Percentiles rank a stretch among this genome's conserved stretches.
phyloP scores from a whole-genome alignment of 441 rosid genomes.

The Mallotus repandus region DNA sequence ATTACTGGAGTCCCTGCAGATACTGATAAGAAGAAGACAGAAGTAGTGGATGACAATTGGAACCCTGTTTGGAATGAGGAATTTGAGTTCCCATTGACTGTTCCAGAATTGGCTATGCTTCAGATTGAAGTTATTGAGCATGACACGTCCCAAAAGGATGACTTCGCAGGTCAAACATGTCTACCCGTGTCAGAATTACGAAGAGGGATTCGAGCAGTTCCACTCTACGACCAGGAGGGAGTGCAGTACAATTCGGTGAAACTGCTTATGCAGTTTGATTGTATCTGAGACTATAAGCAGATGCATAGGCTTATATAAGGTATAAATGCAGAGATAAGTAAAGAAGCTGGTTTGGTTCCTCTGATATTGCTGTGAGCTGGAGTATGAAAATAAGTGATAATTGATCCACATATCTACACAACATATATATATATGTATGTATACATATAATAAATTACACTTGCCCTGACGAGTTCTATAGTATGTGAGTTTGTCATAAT shows the following conservation, averaged over 20 bases:
- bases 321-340: too few relatives aligned
- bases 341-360: too few relatives aligned
- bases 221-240: constrained; percentile 47
- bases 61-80: constrained; percentile 65
- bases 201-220: constrained; percentile 62
- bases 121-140: constrained; percentile 71
- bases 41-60: constrained; percentile 57
- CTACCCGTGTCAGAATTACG: constrained; percentile 60
- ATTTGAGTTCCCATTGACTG: constrained; percentile 69
- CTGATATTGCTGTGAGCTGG: too few relatives aligned
- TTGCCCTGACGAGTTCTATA: too few relatives aligned
- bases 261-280: constrained; percentile 67
- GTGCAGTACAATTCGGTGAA: constrained; percentile 52
- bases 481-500: too few relatives aligned
- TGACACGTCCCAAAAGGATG: constrained; percentile 71
- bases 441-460: too few relatives aligned
- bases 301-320: not conserved
- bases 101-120: constrained; percentile 77
- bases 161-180: constrained; percentile 81
- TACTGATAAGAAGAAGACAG: constrained; percentile 53
- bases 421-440: too few relatives aligned
- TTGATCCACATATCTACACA: too few relatives aligned
- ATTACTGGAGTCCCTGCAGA: constrained; percentile 78
- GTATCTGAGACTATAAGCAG: constrained; percentile 29
- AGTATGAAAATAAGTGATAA: too few relatives aligned